Evolutionary conservation across 495 filamentous ascomycete species (phyloP).

Genomic region (Massariosphaeria phaeospora): DNA sequence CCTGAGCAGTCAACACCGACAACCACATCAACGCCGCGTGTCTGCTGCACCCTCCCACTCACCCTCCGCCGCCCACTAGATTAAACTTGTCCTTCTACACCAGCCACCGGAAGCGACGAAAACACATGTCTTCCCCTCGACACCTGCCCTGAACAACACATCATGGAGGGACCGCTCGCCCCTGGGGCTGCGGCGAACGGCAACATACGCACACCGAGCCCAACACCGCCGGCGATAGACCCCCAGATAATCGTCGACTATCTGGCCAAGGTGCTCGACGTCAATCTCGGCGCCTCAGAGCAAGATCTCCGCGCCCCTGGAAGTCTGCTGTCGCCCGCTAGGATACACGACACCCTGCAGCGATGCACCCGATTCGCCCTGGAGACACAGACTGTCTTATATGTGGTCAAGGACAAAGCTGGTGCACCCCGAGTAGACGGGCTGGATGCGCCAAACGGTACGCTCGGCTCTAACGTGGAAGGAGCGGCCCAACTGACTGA

Average conservation of each 20-base stretch:
- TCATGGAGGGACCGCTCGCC: conserved; percentile 42
- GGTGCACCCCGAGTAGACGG: conserved; percentile 38
- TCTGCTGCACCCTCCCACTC: conserved; percentile 1
- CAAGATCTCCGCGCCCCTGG: conserved; percentile 72
- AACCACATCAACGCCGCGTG: conserved; percentile 3
- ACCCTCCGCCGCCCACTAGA: background rate
- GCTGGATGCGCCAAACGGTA: conserved; percentile 49
- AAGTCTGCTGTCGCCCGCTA: conserved; percentile 70
- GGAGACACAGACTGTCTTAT: conserved; percentile 80
- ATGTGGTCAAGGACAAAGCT: conserved; percentile 78
- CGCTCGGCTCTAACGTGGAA: conserved; percentile 9
- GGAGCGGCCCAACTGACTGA: conserved; percentile 14
- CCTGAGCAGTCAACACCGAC: conserved; percentile 19
- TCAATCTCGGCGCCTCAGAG: conserved; percentile 77
- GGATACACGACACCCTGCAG: conserved; percentile 70
- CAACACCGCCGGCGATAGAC: conserved; percentile 48
- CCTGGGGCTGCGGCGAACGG: conserved; percentile 36
- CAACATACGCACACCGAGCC: conserved; percentile 36
- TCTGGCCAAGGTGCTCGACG: conserved; percentile 68
- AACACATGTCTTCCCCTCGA: conserved; percentile 29
- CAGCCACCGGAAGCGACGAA: conserved; percentile 5
- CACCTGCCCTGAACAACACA: conserved; percentile 15
- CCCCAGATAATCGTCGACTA: conserved; percentile 68
- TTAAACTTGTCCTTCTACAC: background rate
- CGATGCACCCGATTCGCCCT: conserved; percentile 84